Base-by-base conservation (phyloP, 768 basidiomycete genomes). In the Galerina sulciceps region DNA sequence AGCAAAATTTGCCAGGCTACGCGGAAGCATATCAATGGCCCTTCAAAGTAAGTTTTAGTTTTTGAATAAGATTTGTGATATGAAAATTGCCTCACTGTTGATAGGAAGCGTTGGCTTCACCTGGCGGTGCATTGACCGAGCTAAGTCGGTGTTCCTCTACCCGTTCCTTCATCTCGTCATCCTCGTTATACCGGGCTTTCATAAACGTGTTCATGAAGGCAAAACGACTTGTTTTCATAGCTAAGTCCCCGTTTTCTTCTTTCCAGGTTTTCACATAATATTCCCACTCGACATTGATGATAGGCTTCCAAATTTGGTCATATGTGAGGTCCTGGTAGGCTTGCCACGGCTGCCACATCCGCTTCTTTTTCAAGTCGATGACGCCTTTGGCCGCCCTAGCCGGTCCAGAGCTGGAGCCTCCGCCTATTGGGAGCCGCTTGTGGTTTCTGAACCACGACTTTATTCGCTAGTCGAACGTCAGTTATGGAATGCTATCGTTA, bases 261-360 rank as follows among this genome's bases (percentile, higher is more conserved):
- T 18, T 52, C 55, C 60, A 57, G 1, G 22, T 17, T 8, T 36
- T 13, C 31, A 11, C 11, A 17, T 51, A 45, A 1, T 43, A n/a
- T 9, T 3, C 9, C 35, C 43, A 61, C 18, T 44, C 36, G 6
- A 22, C 10, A 5, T 61, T 37, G 10, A 61, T 41, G 3, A 41
- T 34, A 11, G 41, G 22, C 31, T 57, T 61, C 55, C 55, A 61
- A 26, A 31, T 15, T 6, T 14, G 34, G 18, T 60, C 49, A 14
- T 55, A 60, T n/a, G 55, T 57, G 40, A 61, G 41, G 4, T 43
- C 35, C 8, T 38, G 35, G 49, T 60, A 61, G 1, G 60, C 48
- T 26, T 61, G 60, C 49, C 48, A 52, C 6, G 43, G 31, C n/a
- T 51, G 49, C 10, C 5, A 15, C 34, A 13, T 48, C 14, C 55